Percentiles rank a stretch among this genome's conserved stretches.
Conservation (phyloP, 805 yeast species). For the Yamadazyma tumulicola region DNA sequence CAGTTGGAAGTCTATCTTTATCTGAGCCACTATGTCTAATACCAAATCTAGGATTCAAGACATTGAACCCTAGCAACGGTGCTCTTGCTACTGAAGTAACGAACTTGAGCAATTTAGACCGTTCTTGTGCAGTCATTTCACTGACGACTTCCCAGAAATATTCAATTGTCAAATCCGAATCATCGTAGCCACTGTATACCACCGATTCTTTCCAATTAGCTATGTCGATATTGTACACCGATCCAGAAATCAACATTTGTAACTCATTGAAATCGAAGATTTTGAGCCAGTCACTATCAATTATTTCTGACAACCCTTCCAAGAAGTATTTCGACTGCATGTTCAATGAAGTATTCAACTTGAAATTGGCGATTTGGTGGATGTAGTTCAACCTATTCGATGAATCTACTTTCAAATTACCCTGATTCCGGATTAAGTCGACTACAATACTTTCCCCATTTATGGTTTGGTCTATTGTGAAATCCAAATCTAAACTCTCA, state of each 20-base stretch:
- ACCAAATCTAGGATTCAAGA: constrained; percentile 75
- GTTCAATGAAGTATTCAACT: constrained; percentile 60
- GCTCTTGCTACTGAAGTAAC: constrained; percentile 92
- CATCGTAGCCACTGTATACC: constrained; percentile 63
- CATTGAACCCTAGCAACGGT: constrained; percentile 81
- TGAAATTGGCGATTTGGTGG: constrained; percentile 73
- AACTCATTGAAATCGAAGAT: constrained; percentile 84
- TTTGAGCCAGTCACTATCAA: constrained; percentile 70
- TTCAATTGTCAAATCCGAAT: constrained; percentile 53
- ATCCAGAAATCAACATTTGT: constrained; percentile 76
- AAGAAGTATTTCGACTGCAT: constrained; percentile 61
- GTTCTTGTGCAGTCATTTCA: constrained; percentile 63
- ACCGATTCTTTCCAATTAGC: constrained; percentile 63
- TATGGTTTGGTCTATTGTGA: constrained; percentile 55
- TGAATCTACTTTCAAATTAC: constrained; percentile 56
- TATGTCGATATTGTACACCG: constrained; percentile 69
- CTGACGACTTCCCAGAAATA: constrained; percentile 73
- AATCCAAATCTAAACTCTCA: constrained; percentile 57
- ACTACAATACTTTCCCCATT: constrained; percentile 39
- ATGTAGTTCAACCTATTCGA: constrained; percentile 69
- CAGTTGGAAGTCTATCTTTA: constrained; percentile 70
- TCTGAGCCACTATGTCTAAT: constrained; percentile 64
- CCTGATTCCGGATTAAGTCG: constrained; percentile 57
- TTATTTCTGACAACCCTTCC: constrained; percentile 65
- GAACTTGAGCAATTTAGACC: constrained; percentile 69